Base-by-base conservation (phyloP, 441 rosid species). In the Capsella rubella region DNA sequence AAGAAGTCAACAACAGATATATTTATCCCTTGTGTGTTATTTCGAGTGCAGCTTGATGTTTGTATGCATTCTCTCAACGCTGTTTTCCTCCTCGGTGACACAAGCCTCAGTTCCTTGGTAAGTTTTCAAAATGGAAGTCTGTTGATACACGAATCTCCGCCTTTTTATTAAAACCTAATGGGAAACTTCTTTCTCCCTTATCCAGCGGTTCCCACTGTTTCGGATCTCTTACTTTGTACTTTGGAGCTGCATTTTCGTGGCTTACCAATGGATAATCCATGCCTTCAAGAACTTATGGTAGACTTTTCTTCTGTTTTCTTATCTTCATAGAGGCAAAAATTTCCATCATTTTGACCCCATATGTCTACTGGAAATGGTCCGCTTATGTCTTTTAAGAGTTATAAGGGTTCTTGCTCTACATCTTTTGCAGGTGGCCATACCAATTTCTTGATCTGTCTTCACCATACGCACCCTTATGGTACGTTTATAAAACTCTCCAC, bases 251-350 rank as follows among this genome's bases (percentile, higher is more conserved):
- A 62, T 69, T 56, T 92, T 80, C 52, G 87, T 92, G 46, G n/a
- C 87, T 55, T 89, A 83, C 85, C 99, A 92, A 34, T 95, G 97
- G 99, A 86, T 89, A 75, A 66, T 90, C 69, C 99, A 90, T 81
- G 93, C 88, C 62, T 77, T 66, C 66, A 78, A 67, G 37, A 78
- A 78, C 69, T 37, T 78, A 60, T 67, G 81, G 81, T 78, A 53
- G 64, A 45, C 29, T 5, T 40, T 72, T 65, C 4, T 58, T 58
- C 64, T 5, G 8, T 39, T 58, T 49, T 29, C 8, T 57, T 4
- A 59, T 40, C 61, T 37, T 18, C 25, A 40, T 1, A 60, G 42
- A 53, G 51, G 67, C 54, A 40, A 12, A 64, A 55, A 5, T 13
- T 29, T 2, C 45, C 49, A 42, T 47, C 58, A 4, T 43, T 55